Base-by-base conservation (phyloP, 108 stramenopile genomes). In the Nitzschia inconspicua region DNA sequence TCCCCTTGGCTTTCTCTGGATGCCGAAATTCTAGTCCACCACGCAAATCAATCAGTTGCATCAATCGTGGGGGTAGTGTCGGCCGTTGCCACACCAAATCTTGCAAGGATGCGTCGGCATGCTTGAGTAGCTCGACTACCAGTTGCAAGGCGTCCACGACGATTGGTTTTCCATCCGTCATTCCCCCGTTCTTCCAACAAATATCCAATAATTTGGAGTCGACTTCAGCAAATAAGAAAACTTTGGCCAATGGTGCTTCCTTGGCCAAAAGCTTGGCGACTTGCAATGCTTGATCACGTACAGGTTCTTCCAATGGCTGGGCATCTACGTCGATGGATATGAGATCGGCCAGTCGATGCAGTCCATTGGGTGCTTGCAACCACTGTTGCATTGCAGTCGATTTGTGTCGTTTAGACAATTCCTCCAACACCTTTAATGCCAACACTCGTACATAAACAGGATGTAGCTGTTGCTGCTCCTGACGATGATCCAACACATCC, bases 281-380 rank as follows among this genome's bases (percentile, higher is more conserved):
- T 8, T 71, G 43, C 51, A 91, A 57, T 35, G 85, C 81, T 36
- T 85, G 64, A 58, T 85, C 83, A 4, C 85, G 77, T n/a, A 91
- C 80, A 22, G 36, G 36, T 57, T 71, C 70, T 57, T 71, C 61
- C 40, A 69, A 16, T 13, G 68, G 68, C 60, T 69, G 53, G 19
- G 0, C 34, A 8, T 69, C 68, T 3, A 60, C 19, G 19, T 39
- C 53, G 13, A 35, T 48, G 29, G 47, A 29, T 50, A 91, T 61
- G 25, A 83, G 41, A 57, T 86, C 85, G 11, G 83, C 76, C 27
- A 90, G 43, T 11, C 85, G 74, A 79, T 86, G 79, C 19, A 90
- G 60, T 13, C 84, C 88, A 67, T 90, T 85, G 4, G 88, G 88
- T 8, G 85, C 88, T 51, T 75, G 61, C 69, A 90, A 71, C 53